These are phyloP conservation scores for Leavenworthia alabamica DNA, from an alignment of 345 rosid genomes.

Conservation along the genomic window DNA sequence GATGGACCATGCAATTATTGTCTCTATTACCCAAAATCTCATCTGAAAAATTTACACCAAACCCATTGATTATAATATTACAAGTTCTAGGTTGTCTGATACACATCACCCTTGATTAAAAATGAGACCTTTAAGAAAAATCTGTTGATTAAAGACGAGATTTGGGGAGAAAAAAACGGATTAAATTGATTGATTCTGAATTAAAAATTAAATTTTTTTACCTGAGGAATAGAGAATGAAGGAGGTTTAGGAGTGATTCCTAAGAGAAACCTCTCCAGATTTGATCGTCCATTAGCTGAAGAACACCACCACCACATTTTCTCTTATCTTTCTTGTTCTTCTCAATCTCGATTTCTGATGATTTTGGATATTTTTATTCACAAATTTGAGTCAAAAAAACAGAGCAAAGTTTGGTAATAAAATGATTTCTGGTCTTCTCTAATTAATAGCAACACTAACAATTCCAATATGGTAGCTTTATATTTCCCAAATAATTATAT, in stretches of 20 bases:
- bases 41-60: conserved; percentile 4
- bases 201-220: not conserved
- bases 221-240: conserved; percentile 24
- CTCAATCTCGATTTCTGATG: conserved; percentile 5
- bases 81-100: conserved; percentile 16
- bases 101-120: conserved; percentile 3
- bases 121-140: not conserved
- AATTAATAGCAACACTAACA: too few relatives aligned
- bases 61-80: not conserved
- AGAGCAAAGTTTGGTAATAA: not conserved
- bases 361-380: conserved; percentile 9
- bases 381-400: not conserved
- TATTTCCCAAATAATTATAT: conserved; percentile 15
- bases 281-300: conserved; percentile 28
- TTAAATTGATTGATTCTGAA: not conserved
- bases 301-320: conserved; percentile 35
- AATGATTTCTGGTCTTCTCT: too few relatives aligned
- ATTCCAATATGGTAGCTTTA: conserved; percentile 26
- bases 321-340: not conserved
- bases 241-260: conserved; percentile 34
- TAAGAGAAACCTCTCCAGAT: conserved; percentile 32
- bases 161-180: not conserved
- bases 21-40: conserved; percentile 1
- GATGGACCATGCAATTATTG: conserved; percentile 33
- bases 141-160: conserved; percentile 3